These are phyloP conservation scores for Zizania latifolia DNA, from an alignment of 176 grass and related monocot genomes.

Conservation along the genomic window DNA sequence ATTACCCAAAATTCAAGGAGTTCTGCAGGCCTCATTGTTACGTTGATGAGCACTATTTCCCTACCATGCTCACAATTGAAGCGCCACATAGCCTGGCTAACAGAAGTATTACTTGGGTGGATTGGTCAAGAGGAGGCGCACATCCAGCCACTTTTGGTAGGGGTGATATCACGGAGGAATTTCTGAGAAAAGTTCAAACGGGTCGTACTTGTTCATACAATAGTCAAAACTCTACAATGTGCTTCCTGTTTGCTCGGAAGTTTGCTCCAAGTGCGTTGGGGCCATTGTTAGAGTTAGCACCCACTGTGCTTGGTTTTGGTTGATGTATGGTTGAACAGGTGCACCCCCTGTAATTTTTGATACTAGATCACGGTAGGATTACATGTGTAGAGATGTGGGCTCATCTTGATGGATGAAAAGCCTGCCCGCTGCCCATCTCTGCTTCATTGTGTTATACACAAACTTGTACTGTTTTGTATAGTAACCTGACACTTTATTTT, in stretches of 20 bases:
- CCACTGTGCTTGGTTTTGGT: slow-evolving; percentile 48
- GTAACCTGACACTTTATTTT: slow-evolving; percentile 25
- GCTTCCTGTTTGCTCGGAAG: slow-evolving; percentile 85
- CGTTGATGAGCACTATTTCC: slow-evolving; percentile 95
- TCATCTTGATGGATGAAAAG: slow-evolving; percentile 10
- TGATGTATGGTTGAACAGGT: slow-evolving; percentile 28
- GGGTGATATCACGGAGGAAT: slow-evolving; percentile 56
- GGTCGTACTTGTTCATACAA: slow-evolving; percentile 72
- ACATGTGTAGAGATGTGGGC: slow-evolving; percentile 21
- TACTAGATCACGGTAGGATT: slow-evolving; percentile 38
- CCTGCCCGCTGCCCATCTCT: not conserved
- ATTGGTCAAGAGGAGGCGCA: slow-evolving; percentile 91
- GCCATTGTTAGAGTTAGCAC: slow-evolving; percentile 62
- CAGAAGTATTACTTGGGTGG: slow-evolving; percentile 83
- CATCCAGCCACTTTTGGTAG: slow-evolving; percentile 96
- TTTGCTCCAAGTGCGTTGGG: slow-evolving; percentile 76
- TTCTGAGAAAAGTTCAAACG: slow-evolving; percentile 54
- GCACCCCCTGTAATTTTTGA: slow-evolving; percentile 33
- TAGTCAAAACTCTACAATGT: slow-evolving; percentile 44
- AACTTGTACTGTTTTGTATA: slow-evolving; percentile 44
- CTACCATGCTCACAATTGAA: slow-evolving; percentile 83
- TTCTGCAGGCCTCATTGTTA: slow-evolving; percentile 83
- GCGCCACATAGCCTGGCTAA: slow-evolving; percentile 66
- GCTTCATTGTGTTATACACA: slow-evolving; percentile 21
- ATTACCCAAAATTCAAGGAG: slow-evolving; percentile 85